Evolutionary conservation across 129 eudicot species (phyloP), one percentile per base, ranked within the genome.

Genomic region (Cynara cardunculus): DNA sequence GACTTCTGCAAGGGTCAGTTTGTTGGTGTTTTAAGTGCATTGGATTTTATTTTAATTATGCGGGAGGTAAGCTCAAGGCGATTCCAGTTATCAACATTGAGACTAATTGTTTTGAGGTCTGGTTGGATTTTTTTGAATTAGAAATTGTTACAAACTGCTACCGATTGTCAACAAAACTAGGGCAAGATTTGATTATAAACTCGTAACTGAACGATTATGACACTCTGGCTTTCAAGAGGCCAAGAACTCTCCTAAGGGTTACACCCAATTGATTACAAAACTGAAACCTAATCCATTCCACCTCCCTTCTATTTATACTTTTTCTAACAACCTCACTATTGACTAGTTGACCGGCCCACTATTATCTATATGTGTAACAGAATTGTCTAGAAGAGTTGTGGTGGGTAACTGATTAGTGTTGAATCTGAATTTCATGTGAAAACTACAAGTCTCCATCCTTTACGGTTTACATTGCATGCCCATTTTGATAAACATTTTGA

Each of bases 11-110:
- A 84, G 87, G 92, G 91, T 59, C 88, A 88, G 78, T 91, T 94
- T 88, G 90, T 91, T 68, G 98, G 98, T 79, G 95, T 94, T 84
- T 88, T 94, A 69, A 94, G 97, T 80, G 97, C 97, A 22, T 71
- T 91, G 90, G 98, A 94, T 90, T 94, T 94, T 86, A 91, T 94
- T 71, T 85, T 94, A 81, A 94, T 94, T 59, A 76, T 94, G 94
- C 86, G 89, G 80, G 98, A 94, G 97, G 98, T 91, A 91, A 37
- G 88, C 62, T 64, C 59, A 41, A 53, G 25, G 77, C 77, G 25
- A 75, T 69, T 32, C 77, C 64, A 71, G 75, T 72, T 72, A 67
- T 82, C 44, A 71, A 44, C 67, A 35, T 69, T 16, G 69, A 25
- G 71, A 39, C 31, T 80, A 19, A 72, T 61, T 61, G 16, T 78